These are phyloP conservation scores for Omphalea diandra DNA, from an alignment of 441 rosid species.

Conservation along the genomic window DNA sequence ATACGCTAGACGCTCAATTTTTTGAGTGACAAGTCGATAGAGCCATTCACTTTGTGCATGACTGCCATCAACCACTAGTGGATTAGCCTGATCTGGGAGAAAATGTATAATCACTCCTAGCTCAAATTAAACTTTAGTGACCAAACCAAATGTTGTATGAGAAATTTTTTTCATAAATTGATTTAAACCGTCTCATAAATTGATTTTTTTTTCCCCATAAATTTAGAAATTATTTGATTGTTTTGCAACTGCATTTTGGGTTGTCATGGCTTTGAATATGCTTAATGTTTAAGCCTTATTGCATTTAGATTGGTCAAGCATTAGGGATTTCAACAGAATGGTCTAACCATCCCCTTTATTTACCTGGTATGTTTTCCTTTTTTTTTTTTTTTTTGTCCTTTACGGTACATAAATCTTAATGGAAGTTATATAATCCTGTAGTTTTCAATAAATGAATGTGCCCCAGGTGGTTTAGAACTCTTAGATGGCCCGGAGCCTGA, in stretches of 20 bases:
- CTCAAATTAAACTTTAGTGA: not conserved
- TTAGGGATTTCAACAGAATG: conserved; percentile 82
- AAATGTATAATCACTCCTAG: not conserved
- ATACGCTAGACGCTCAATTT: too few relatives aligned
- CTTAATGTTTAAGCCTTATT: not conserved
- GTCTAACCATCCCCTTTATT: conserved; percentile 79
- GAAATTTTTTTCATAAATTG: not conserved
- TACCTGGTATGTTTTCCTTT: conserved; percentile 56
- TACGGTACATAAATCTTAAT: not conserved
- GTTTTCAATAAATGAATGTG: conserved; percentile 8
- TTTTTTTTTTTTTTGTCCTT: too few relatives aligned
- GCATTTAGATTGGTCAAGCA: conserved; percentile 80
- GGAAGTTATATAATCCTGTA: conserved; percentile 1
- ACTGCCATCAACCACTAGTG: not conserved
- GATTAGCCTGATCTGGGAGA: not conserved
- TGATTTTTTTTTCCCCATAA: too few relatives aligned
- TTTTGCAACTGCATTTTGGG: too few relatives aligned
- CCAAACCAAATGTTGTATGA: not conserved
- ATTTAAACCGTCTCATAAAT: too few relatives aligned
- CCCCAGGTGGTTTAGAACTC: conserved; percentile 79
- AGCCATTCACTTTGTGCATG: not conserved
- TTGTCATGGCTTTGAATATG: not conserved
- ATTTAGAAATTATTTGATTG: too few relatives aligned
- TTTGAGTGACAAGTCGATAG: too few relatives aligned
- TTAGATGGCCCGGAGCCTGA: conserved; percentile 79